Evolutionary conservation across 2,329 filamentous ascomycete species (phyloP).

Genomic region (Nemania sp.): DNA sequence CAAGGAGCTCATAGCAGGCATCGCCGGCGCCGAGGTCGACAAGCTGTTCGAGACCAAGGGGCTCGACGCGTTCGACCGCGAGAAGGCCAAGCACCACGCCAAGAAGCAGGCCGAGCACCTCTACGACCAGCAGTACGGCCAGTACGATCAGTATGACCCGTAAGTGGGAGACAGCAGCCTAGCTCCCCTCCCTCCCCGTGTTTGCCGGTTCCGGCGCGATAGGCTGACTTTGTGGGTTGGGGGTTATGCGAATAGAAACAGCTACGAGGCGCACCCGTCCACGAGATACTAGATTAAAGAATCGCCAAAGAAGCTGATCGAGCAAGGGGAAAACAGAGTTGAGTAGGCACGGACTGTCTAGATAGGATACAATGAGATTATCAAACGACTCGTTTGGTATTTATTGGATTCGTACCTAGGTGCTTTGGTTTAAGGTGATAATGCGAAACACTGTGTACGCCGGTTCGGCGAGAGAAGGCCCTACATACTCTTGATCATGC

Average conservation of each 20-base stretch:
- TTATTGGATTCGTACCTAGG: too few species aligned
- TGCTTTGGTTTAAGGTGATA: not conserved
- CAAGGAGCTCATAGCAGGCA: conserved; percentile 74
- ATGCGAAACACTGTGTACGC: not conserved
- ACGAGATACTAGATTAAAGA: conserved; percentile 19
- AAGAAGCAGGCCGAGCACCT: conserved; percentile 61
- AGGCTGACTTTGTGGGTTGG: not conserved
- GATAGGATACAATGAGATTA: not conserved
- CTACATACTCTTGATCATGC: not conserved
- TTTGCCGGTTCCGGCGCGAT: not conserved
- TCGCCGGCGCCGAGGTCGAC: conserved; percentile 77
- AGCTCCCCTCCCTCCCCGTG: too few species aligned
- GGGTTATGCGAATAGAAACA: conserved; percentile 3
- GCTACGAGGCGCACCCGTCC: conserved; percentile 11
- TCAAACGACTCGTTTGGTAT: not conserved
- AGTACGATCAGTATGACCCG: conserved; percentile 60
- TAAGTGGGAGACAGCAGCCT: conserved; percentile 48
- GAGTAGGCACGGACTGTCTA: not conserved
- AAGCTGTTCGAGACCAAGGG: conserved; percentile 74
- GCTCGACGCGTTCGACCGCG: conserved; percentile 61
- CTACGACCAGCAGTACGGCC: conserved; percentile 66
- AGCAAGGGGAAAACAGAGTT: not conserved
- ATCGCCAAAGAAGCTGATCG: not conserved
- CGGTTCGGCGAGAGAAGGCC: too few species aligned
- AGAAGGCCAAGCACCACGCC: conserved; percentile 63